These are phyloP conservation scores for Malassezia vespertilionis DNA, from an alignment of 1,284 basidiomycete genomes.

Conservation along the genomic window DNA sequence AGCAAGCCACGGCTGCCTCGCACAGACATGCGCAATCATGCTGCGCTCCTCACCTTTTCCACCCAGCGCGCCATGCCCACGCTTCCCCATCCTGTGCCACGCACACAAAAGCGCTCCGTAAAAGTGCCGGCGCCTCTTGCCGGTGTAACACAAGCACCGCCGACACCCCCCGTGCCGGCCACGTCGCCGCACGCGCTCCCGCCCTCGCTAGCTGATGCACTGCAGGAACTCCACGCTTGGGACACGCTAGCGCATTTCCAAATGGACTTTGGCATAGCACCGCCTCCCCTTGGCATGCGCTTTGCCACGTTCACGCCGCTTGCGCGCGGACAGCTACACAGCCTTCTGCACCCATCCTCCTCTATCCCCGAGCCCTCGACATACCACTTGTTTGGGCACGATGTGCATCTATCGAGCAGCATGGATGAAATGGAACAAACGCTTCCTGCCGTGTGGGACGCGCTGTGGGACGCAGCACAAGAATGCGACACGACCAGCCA, in stretches of 20 bases:
- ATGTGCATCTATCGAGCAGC: neutral
- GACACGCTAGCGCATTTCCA: constrained; percentile 20
- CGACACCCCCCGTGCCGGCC: neutral
- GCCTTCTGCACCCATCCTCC: constrained; percentile 14
- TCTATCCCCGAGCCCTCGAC: neutral
- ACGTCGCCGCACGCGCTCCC: constrained; percentile 3
- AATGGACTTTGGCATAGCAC: constrained; percentile 34
- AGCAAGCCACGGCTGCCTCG: neutral
- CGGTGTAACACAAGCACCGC: no score
- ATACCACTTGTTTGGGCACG: neutral
- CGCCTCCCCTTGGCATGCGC: constrained; percentile 17
- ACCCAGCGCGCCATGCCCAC: neutral
- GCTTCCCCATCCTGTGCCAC: neutral
- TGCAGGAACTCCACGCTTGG: constrained; percentile 4
- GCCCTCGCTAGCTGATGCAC: constrained; percentile 3
- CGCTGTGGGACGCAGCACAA: neutral
- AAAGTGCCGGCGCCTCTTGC: no score
- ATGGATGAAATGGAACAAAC: neutral
- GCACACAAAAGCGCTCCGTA: neutral
- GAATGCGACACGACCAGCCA: no score
- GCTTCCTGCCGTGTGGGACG: constrained; percentile 1
- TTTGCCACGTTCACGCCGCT: constrained; percentile 15
- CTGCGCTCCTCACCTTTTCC: neutral
- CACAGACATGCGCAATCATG: neutral
- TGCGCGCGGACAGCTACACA: constrained; percentile 20